Evolutionary conservation across 2,329 filamentous ascomycete genomes (phyloP).

Genomic region (Colletotrichum eremochloae): DNA sequence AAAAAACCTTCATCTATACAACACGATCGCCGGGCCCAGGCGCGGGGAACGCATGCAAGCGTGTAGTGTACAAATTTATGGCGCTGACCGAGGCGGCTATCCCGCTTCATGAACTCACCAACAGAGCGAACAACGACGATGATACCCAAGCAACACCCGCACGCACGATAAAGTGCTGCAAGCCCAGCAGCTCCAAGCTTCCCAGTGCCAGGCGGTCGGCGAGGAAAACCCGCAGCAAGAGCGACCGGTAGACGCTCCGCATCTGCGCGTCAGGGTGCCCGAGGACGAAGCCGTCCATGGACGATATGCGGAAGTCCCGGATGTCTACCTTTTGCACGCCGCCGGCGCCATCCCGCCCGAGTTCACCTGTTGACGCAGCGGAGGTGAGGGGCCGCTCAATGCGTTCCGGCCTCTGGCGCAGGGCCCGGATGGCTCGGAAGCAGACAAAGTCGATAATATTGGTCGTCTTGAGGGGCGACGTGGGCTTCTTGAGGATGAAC

Average conservation of each 20-base stretch:
- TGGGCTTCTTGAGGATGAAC: slow-evolving; percentile 57
- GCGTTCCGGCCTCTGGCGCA: slow-evolving; percentile 58
- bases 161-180: slow-evolving; percentile 52
- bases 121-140: slow-evolving; percentile 38
- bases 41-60: not conserved
- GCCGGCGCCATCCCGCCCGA: slow-evolving; percentile 31
- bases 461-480: slow-evolving; percentile 52
- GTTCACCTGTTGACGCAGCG: slow-evolving; percentile 43
- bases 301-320: slow-evolving; percentile 61
- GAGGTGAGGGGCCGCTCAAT: slow-evolving; percentile 60
- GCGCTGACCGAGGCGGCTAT: slow-evolving; percentile 16
- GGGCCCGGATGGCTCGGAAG: slow-evolving; percentile 59
- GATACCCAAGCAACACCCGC: slow-evolving; percentile 51
- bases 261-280: slow-evolving; percentile 47
- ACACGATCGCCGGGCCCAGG: not conserved
- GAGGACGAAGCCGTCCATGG: slow-evolving; percentile 65
- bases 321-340: slow-evolving; percentile 54
- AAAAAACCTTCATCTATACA: not conserved
- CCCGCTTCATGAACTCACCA: slow-evolving; percentile 21
- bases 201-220: slow-evolving; percentile 59
- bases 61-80: slow-evolving; percentile 2
- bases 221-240: slow-evolving; percentile 59
- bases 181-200: slow-evolving; percentile 50
- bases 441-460: slow-evolving; percentile 54
- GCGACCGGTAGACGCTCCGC: slow-evolving; percentile 53